Conservation (phyloP, 75 land plant species). For the Picea sitchensis region DNA sequence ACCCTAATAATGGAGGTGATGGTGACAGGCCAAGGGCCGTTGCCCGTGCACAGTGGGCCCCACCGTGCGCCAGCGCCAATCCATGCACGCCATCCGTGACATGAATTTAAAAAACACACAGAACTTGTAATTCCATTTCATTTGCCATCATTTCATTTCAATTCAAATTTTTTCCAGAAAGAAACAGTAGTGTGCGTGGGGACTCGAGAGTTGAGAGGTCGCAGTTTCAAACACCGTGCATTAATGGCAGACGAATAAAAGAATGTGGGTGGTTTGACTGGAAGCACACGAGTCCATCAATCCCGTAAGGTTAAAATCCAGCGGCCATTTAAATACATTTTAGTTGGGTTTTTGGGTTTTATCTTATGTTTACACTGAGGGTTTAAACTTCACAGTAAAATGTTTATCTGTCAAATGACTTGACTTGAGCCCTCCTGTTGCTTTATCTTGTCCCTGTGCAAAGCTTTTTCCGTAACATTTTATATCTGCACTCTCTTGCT, state of each 20-base stretch:
- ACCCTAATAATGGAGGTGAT: not conserved
- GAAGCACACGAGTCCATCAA: not conserved
- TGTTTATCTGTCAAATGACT: slow-evolving; percentile 8
- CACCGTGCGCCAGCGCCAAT: not conserved
- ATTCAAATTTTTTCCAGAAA: not conserved
- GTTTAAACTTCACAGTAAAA: not conserved
- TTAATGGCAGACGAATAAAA: not conserved
- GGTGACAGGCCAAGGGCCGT: not conserved
- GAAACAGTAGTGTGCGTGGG: not conserved
- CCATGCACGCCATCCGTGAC: not conserved
- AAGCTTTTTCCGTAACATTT: not conserved
- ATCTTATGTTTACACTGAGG: not conserved
- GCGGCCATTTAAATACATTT: not conserved
- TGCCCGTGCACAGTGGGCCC: not conserved
- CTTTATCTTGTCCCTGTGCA: slow-evolving; percentile 2
- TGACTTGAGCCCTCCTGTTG: not conserved
- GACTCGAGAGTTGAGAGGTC: not conserved
- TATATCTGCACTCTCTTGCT: not conserved
- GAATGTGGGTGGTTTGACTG: slow-evolving; percentile 3
- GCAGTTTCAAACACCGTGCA: slow-evolving; percentile 1
- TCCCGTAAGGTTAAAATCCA: not conserved
- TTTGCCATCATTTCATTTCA: slow-evolving; percentile 4
- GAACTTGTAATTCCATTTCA: not conserved
- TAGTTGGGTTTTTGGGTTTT: not conserved
- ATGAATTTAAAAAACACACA: not conserved